These are phyloP conservation scores for Paecilomyces sp. DNA, from an alignment of 2,329 filamentous ascomycete species.

Conservation along the genomic window DNA sequence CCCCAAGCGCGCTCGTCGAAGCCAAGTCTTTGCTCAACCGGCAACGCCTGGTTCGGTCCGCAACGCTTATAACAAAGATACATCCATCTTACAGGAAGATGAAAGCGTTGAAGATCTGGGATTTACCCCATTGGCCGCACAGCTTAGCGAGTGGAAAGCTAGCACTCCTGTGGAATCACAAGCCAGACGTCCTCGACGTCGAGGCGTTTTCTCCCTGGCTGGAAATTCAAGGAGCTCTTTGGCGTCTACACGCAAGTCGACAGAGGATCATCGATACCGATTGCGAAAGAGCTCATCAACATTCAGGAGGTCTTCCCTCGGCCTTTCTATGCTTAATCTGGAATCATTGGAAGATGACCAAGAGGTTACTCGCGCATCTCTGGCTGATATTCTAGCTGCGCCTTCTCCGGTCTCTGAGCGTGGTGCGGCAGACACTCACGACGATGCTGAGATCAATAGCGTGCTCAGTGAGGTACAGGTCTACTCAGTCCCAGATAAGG, in stretches of 20 bases:
- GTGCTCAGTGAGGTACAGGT: background rate
- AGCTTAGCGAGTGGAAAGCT: conserved; percentile 57
- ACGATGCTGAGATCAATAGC: background rate
- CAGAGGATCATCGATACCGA: conserved; percentile 10
- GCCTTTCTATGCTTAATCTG: background rate
- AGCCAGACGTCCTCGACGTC: conserved; percentile 19
- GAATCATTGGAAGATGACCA: background rate
- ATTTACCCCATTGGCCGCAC: conserved; percentile 58
- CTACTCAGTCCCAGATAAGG: background rate
- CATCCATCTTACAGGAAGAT: conserved; percentile 3
- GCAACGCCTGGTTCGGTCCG: background rate
- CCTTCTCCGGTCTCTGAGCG: background rate
- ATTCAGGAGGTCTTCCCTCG: background rate
- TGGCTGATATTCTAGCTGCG: background rate
- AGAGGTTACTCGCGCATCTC: background rate
- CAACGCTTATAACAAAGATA: conserved; percentile 5
- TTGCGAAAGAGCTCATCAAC: conserved; percentile 6
- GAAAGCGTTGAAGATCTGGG: conserved; percentile 35
- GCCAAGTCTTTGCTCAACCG: background rate
- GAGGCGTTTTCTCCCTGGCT: conserved; percentile 29
- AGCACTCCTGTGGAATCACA: conserved; percentile 45
- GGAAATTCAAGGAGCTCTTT: conserved; percentile 6
- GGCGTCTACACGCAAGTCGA: background rate
- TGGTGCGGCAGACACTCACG: background rate
- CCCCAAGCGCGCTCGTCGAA: background rate